These are phyloP conservation scores for Coemansia sp. DNA, from an alignment of 192 early-diverging fungal species.

Conservation along the genomic window DNA sequence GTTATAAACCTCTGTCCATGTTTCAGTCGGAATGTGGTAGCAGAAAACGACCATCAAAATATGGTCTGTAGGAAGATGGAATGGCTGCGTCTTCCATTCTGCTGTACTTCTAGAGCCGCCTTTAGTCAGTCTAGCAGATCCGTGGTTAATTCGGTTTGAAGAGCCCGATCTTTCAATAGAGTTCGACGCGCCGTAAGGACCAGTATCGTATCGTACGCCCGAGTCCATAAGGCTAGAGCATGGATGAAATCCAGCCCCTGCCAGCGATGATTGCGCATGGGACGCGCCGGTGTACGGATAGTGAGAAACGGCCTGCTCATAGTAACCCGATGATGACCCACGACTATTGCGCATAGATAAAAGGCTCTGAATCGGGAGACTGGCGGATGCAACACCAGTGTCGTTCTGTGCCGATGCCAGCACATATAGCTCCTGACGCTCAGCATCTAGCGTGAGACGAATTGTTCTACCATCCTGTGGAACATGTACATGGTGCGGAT, in stretches of 20 bases:
- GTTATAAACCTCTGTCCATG: slow-evolving; percentile 50
- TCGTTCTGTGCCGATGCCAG: slow-evolving; percentile 53
- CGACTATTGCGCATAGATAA: slow-evolving; percentile 19
- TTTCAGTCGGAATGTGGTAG: slow-evolving; percentile 54
- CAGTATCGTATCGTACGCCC: slow-evolving; percentile 19
- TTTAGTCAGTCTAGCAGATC: neutral
- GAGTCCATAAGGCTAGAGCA: slow-evolving; percentile 36
- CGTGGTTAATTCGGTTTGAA: too few relatives aligned
- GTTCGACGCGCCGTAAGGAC: neutral
- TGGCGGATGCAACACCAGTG: slow-evolving; percentile 5
- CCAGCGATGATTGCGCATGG: slow-evolving; percentile 16
- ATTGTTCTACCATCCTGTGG: slow-evolving; percentile 48
- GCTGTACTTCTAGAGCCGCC: neutral
- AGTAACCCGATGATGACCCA: slow-evolving; percentile 6
- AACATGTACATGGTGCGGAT: slow-evolving; percentile 38
- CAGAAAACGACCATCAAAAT: slow-evolving; percentile 43
- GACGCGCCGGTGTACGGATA: slow-evolving; percentile 13
- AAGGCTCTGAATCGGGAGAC: slow-evolving; percentile 18
- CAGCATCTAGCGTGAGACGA: slow-evolving; percentile 74
- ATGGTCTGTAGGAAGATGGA: slow-evolving; percentile 17
- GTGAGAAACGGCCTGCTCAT: slow-evolving; percentile 6
- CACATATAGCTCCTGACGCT: slow-evolving; percentile 82
- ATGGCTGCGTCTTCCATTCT: neutral
- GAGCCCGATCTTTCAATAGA: neutral
- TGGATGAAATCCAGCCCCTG: slow-evolving; percentile 27